Evolutionary conservation across 163 green algal species (phyloP).

Genomic region (Prototheca cutis): DNA sequence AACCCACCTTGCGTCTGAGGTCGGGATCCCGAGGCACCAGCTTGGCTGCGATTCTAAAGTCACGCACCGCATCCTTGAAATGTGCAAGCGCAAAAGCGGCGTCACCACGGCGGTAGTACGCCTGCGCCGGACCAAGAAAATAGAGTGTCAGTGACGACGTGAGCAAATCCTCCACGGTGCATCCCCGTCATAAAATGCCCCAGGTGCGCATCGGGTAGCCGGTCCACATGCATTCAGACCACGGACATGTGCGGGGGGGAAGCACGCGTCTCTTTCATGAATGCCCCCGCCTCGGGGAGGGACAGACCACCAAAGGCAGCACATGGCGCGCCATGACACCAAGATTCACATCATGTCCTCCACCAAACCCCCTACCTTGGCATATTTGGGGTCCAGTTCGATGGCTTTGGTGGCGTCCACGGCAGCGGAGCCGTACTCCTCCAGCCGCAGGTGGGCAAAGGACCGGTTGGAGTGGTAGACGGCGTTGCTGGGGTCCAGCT

Average conservation of each 20-base stretch:
- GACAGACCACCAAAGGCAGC: no score
- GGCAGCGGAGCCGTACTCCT: slow-evolving; percentile 83
- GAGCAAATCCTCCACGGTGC: not conserved
- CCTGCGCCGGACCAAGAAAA: no score
- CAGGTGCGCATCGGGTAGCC: no score
- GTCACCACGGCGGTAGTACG: slow-evolving; percentile 86
- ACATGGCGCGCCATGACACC: no score
- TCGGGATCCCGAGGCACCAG: slow-evolving; percentile 78
- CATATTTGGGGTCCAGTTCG: slow-evolving; percentile 75
- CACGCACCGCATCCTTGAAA: slow-evolving; percentile 80
- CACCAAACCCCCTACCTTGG: no score
- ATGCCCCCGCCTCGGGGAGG: no score
- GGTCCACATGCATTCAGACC: no score
- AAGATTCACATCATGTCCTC: no score
- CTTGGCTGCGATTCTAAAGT: slow-evolving; percentile 77
- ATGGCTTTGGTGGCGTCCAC: slow-evolving; percentile 79
- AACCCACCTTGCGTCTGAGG: slow-evolving; percentile 62
- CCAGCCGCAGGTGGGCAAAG: slow-evolving; percentile 67
- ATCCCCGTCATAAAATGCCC: not conserved
- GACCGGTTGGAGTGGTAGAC: slow-evolving; percentile 75
- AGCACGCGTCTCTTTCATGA: no score
- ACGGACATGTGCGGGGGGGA: no score
- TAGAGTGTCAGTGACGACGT: no score
- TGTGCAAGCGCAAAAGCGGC: slow-evolving; percentile 81
- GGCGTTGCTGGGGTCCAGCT: slow-evolving; percentile 50